Evolutionary conservation across 805 yeast species (phyloP), one percentile per base, ranked within the genome.

Genomic region (Trichomonascus vanleenenianus): DNA sequence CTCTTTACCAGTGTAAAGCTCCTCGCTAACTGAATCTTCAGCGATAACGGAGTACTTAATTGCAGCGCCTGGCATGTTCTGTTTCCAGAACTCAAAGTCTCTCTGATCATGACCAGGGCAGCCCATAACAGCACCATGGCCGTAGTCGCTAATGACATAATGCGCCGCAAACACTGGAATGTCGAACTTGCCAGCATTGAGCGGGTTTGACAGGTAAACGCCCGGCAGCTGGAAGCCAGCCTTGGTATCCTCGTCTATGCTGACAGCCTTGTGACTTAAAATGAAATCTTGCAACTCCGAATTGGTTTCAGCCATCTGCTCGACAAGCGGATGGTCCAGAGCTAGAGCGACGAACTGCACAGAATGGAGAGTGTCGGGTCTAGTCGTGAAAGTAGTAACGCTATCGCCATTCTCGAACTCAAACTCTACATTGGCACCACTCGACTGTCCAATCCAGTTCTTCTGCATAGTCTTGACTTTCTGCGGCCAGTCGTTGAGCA

Each of bases 101-200:
- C 97, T 73, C 39, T 70, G 68, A 62, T 93, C 97, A 62, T 89
- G 97, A 0, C 84, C 96, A 2, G 98, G 98, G 56, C 94, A 86
- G 1, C 98, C 98, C 97, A 93, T 91, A 0, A 91, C 97, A 0
- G 96, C 95, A 34, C 96, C 96, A 46, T 78, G 78, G 0, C 97
- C 97, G 59, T 91, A 91, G 2, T 75, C 67, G 3, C 84, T 79
- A 31, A 91, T 60, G 0, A 91, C 97, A 62, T 89, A 93, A 0
- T 96, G 95, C 0, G 97, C 96, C 2, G 75, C 89, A 66, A 76
- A 93, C 0, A 91, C 78, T 0, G 97, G 97, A 3, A 91, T 48
- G 27, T 64, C 53, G 12, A 45, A 47, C 0, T 60, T 45, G 2
- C 62, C 58, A 1, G 68, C 60, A 30, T 56, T 59, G 1, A 89